Evolutionary conservation across 1,284 basidiomycete genomes (phyloP), one percentile per base, ranked within the genome.

Genomic region (Caloboletus inedulis): DNA sequence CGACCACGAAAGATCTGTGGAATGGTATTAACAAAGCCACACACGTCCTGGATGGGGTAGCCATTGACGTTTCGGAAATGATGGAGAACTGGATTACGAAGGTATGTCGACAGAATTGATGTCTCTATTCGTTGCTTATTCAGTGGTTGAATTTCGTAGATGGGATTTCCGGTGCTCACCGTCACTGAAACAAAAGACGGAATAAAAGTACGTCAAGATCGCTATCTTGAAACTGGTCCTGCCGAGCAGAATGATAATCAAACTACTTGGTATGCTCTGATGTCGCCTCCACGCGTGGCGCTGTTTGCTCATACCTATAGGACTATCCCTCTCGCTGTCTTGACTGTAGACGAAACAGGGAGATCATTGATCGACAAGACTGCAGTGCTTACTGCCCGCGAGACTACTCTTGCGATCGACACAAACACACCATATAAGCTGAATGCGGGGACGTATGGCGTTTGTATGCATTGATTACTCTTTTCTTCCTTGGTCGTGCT

Each of bases 1-100:
- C 87, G 43, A 84, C 89, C 50, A 95, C 94, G 14, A 81, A 80
- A 53, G 91, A 98, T 65, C 79, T 99, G 2, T 98, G 94, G 93
- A 77, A 87, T 47, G 94, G 92, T 21, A 92, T 98, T 59, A 78
- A 83, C 50, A 79, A 85, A 63, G 84, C 93, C 3, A 90, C 89
- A 37, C 80, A 79, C 77, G 52, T 30, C 57, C 49, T n/a, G 16
- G 44, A 31, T 47, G 53, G 23, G 1, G 13, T 48, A 39, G 34
- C 43, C n/a, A 66, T 86, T 34, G 86, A 98, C 61, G 82, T 98
- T 43, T 77, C 85, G 13, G 77, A 79, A 51, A 80, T 98, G 63
- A 96, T 98, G 91, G 81, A 90, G 56, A 89, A 89, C 67, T 99
- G 95, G 96, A 88, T 95, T 35, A 81, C 85, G 54, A 91, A 94